Evolutionary conservation across 1,284 basidiomycete genomes (phyloP), one percentile per base, ranked within the genome.

Genomic region (Pholiota adiposa): DNA sequence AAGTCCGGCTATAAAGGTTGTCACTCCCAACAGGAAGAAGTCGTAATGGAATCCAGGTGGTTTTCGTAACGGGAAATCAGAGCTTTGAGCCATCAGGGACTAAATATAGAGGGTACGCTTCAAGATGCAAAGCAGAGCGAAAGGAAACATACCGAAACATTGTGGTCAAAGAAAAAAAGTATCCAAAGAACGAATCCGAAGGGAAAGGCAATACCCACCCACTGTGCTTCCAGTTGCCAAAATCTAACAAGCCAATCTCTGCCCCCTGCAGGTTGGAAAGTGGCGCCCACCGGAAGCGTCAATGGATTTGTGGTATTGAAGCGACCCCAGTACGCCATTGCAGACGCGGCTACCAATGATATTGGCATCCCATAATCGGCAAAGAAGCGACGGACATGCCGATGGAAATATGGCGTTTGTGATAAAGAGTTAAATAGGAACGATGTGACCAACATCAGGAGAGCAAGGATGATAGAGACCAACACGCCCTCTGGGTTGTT

Each of bases 31-130:
- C 3, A 96, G 79, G 79, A 95, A 92, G 70, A 93, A 92, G 70
- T 93, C 92, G 66, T 86, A 96, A 69, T 98, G 95, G 72, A 98
- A 98, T 0, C 94, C 96, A 0, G 96, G 90, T 1, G 96, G 96
- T 68, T 97, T 96, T 25, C 86, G 84, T 3, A 99, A 81, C 0
- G 96, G 96, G 69, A 95, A 98, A 62, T 92, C 88, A 2, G 93
- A 88, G 1, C 93, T 91, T 76, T 98, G 96, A 0, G 96, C 95
- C 80, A 98, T 98, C 40, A 98, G 77, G 7, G 89, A 93, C 92
- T 92, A 69, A 11, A 23, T 9, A 29, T 25, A 27, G 50, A 21
- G 21, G 44, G 3, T 31, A 23, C 6, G 8, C 56, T 51, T 50
- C 12, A 18, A 51, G 19, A 51, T 21, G 18, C 51, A n/a, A 56